Percentiles rank a stretch among this genome's conserved stretches.
These are phyloP conservation scores for Sporothrix variecibatus DNA, from an alignment of 2,329 filamentous ascomycete species.

Conservation along the genomic window DNA sequence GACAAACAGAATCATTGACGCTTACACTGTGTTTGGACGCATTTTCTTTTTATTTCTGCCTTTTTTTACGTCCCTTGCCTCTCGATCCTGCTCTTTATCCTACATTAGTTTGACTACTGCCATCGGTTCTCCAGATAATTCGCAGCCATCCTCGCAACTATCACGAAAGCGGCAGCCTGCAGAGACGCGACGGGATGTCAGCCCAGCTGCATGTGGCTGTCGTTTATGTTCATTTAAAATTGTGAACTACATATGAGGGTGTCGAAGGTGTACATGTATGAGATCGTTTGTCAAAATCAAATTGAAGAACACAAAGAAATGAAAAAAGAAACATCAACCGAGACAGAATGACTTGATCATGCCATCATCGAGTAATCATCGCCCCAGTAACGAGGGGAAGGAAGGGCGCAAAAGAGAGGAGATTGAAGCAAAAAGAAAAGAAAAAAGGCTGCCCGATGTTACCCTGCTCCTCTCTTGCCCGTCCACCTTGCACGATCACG, in stretches of 20 bases:
- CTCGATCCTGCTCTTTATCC: neutral
- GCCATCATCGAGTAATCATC: conserved; percentile 16
- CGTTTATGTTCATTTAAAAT: neutral
- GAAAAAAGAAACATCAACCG: neutral
- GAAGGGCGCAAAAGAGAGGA: neutral
- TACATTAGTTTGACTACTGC: neutral
- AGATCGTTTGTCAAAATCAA: neutral
- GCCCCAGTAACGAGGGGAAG: neutral
- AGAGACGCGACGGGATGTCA: conserved; percentile 11
- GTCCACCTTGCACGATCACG: neutral
- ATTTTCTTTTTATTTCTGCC: neutral
- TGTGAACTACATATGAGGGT: neutral
- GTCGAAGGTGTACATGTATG: neutral
- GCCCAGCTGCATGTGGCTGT: neutral
- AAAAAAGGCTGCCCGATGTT: neutral
- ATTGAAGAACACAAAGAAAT: neutral
- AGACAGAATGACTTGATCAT: neutral
- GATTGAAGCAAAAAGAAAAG: neutral
- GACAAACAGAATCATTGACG: neutral
- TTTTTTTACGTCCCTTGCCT: neutral
- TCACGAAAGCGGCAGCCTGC: neutral
- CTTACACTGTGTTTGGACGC: neutral
- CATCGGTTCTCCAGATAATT: neutral
- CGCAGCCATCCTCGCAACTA: neutral
- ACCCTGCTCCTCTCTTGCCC: neutral